Evolutionary conservation across 257 asterid species (phyloP).

Genomic region (Penstemon barbatus): DNA sequence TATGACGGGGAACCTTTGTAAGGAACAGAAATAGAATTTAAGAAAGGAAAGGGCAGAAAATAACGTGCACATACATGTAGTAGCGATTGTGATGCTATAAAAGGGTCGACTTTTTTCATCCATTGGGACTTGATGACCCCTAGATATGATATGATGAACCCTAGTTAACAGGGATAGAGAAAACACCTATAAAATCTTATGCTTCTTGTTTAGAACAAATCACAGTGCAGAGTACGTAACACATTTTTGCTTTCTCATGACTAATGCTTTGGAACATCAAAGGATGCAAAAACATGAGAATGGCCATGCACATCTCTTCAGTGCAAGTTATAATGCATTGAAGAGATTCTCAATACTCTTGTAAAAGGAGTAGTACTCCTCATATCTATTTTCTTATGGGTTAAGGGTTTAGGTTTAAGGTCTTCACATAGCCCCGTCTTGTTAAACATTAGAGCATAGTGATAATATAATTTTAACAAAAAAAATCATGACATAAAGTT

Average conservation of each 20-base stretch:
- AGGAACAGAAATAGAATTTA: neutral
- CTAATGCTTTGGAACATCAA: slow-evolving; percentile 5
- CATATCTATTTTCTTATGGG: too few species aligned
- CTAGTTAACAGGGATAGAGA: neutral
- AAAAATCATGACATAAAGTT: too few species aligned
- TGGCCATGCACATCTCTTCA: slow-evolving; percentile 14
- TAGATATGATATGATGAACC: neutral
- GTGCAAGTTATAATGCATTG: neutral
- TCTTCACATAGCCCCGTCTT: too few species aligned
- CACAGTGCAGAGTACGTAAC: slow-evolving; percentile 9
- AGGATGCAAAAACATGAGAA: slow-evolving; percentile 7
- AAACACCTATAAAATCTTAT: neutral
- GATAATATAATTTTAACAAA: too few species aligned
- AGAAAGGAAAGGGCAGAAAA: neutral
- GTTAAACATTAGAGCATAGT: too few species aligned
- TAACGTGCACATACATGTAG: neutral
- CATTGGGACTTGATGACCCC: slow-evolving; percentile 6
- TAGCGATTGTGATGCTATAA: neutral
- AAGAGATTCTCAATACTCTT: too few species aligned
- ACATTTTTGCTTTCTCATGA: neutral
- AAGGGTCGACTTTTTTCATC: slow-evolving; percentile 3
- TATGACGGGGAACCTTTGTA: neutral
- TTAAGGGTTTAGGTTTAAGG: too few species aligned
- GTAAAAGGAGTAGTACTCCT: too few species aligned
- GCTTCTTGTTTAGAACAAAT: slow-evolving; percentile 17